phyloP scores from a whole-genome alignment of 208 protist genomes.

The Acanthamoeba healyi region DNA sequence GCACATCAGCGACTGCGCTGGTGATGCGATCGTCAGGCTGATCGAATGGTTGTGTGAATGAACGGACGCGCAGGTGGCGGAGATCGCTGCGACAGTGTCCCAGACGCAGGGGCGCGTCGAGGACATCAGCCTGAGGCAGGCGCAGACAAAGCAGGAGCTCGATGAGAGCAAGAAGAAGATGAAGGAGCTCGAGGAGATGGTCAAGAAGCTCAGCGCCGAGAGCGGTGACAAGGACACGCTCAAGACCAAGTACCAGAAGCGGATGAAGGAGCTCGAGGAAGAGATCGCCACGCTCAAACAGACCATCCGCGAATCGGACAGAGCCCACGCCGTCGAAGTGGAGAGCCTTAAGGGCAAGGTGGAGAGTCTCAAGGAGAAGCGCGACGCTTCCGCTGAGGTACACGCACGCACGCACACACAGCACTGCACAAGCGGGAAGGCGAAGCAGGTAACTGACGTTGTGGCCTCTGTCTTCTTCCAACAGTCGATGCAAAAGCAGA shows the following conservation, averaged over 20 bases:
- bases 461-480: no score
- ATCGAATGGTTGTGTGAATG: neutral
- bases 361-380: conserved; percentile 44
- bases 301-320: neutral
- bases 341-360: conserved; percentile 59
- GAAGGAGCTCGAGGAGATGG: conserved; percentile 66
- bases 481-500: conserved; percentile 32
- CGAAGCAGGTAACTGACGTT: neutral
- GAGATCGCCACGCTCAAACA: conserved; percentile 49
- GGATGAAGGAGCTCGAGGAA: conserved; percentile 46
- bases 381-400: conserved; percentile 22
- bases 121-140: neutral
- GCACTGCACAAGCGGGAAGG: neutral
- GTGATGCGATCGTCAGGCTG: no score
- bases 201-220: conserved; percentile 26
- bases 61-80: neutral
- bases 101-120: neutral
- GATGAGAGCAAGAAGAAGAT: conserved; percentile 72
- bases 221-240: conserved; percentile 10
- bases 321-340: conserved; percentile 3
- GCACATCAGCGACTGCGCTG: no score
- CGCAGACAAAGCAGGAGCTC: conserved; percentile 7
- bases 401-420: neutral
- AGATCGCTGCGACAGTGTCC: neutral
- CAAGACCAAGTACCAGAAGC: conserved; percentile 65